Conservation (phyloP, 2,329 filamentous ascomycete species). For the Cadophora luteo-olivacea region DNA sequence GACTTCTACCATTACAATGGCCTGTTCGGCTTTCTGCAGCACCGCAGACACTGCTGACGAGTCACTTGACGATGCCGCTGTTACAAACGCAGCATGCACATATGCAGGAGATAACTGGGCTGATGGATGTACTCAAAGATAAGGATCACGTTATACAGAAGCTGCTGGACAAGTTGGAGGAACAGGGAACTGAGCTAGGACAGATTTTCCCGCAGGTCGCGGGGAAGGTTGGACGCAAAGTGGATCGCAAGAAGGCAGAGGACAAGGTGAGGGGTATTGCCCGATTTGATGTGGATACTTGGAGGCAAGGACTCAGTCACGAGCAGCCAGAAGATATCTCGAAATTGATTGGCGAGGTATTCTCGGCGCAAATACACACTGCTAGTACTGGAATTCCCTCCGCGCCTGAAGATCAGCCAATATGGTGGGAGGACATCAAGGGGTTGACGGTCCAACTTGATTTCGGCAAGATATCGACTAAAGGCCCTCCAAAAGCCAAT, state of each 20-base stretch:
- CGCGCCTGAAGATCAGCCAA: slow-evolving; percentile 20
- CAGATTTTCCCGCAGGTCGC: slow-evolving; percentile 55
- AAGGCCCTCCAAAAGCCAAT: slow-evolving; percentile 16
- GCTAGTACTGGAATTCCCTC: neutral
- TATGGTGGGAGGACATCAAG: slow-evolving; percentile 42
- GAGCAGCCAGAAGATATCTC: slow-evolving; percentile 25
- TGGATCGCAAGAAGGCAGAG: slow-evolving; percentile 46
- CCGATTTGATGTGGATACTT: slow-evolving; percentile 49
- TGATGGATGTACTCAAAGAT: slow-evolving; percentile 53
- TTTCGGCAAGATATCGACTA: slow-evolving; percentile 34
- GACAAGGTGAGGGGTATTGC: slow-evolving; percentile 54
- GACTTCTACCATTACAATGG: slow-evolving; percentile 70
- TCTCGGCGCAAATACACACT: slow-evolving; percentile 22
- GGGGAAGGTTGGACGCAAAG: slow-evolving; percentile 47
- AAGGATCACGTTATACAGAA: slow-evolving; percentile 63
- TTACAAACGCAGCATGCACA: slow-evolving; percentile 52
- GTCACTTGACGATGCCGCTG: slow-evolving; percentile 55
- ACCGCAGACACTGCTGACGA: slow-evolving; percentile 47
- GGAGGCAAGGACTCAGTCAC: slow-evolving; percentile 30
- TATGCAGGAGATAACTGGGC: slow-evolving; percentile 49
- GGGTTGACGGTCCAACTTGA: slow-evolving; percentile 37
- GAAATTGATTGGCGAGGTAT: slow-evolving; percentile 36
- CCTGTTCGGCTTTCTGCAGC: slow-evolving; percentile 59
- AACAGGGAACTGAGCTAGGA: slow-evolving; percentile 56
- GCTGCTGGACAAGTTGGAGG: slow-evolving; percentile 59